phyloP scores from a whole-genome alignment of 768 basidiomycete species.

The Russula compacta region DNA sequence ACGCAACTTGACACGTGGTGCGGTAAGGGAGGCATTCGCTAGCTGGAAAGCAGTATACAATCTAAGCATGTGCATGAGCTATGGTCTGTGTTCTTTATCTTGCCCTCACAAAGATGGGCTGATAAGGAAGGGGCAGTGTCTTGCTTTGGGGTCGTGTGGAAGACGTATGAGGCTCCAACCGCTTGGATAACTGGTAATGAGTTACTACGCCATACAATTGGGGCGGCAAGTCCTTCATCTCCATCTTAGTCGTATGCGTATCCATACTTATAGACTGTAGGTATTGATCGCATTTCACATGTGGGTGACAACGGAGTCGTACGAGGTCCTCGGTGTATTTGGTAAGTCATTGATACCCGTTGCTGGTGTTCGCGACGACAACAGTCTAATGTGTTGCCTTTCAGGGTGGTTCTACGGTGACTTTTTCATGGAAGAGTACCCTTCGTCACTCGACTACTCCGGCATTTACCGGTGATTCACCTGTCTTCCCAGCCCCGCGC shows the following conservation, averaged over 20 bases:
- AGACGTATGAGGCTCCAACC: constrained; percentile 72
- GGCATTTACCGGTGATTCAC: constrained; percentile 79
- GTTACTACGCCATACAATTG: constrained; percentile 80
- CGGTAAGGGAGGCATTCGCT: constrained; percentile 85
- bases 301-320: constrained; percentile 87
- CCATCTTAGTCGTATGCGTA: neutral
- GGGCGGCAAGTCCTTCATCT: constrained; percentile 47
- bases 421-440: constrained; percentile 93
- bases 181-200: constrained; percentile 87
- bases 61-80: constrained; percentile 89
- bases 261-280: constrained; percentile 31
- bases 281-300: constrained; percentile 77
- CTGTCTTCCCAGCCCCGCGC: neutral
- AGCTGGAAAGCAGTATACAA: constrained; percentile 97
- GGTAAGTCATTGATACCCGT: constrained; percentile 37
- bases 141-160: constrained; percentile 78
- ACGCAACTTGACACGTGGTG: constrained; percentile 59
- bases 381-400: neutral
- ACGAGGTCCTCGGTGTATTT: constrained; percentile 88
- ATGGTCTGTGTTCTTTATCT: constrained; percentile 42
- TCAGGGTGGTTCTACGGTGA: constrained; percentile 98
- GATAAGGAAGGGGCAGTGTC: constrained; percentile 46
- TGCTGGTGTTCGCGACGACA: neutral
- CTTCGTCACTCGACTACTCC: constrained; percentile 84
- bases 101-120: neutral